Conservation (phyloP, 169 alveolate species). For the Plasmodium knowlesi region DNA sequence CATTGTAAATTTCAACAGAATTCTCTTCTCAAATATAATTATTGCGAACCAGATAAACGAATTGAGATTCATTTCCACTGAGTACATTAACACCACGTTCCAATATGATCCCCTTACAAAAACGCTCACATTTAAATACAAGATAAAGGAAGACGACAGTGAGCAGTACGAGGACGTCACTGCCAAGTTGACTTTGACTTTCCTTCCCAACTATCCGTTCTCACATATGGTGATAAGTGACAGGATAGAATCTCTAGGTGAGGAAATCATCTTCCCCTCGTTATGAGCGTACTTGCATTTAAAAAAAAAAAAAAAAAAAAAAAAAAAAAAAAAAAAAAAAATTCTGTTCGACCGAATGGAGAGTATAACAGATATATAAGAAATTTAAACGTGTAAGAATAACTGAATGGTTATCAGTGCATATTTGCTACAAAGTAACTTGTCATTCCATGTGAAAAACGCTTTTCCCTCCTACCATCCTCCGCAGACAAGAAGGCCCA, state of each 20-base stretch:
- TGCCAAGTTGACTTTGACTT: constrained; percentile 31
- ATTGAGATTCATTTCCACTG: not conserved
- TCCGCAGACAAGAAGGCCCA: constrained; percentile 34
- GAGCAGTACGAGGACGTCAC: constrained; percentile 50
- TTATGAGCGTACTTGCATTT: too few relatives aligned
- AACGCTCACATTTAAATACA: constrained; percentile 33
- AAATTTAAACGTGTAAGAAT: too few relatives aligned
- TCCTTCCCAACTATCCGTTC: constrained; percentile 57
- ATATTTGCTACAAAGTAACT: not conserved
- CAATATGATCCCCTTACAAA: constrained; percentile 29
- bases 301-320: too few relatives aligned
- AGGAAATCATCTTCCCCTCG: not conserved
- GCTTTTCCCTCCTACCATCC: not conserved
- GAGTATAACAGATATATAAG: not conserved
- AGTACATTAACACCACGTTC: constrained; percentile 15
- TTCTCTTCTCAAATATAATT: constrained; percentile 33
- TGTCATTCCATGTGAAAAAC: not conserved
- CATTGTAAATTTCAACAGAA: constrained; percentile 10
- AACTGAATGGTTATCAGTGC: not conserved
- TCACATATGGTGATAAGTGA: constrained; percentile 51
- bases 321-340: too few relatives aligned
- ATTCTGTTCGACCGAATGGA: not conserved
- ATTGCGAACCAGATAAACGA: constrained; percentile 30
- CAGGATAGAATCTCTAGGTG: constrained; percentile 44
- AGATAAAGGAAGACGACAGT: constrained; percentile 47